Base-by-base conservation (phyloP, 2,329 filamentous ascomycete genomes). In the Neodidymelliopsis sp. region DNA sequence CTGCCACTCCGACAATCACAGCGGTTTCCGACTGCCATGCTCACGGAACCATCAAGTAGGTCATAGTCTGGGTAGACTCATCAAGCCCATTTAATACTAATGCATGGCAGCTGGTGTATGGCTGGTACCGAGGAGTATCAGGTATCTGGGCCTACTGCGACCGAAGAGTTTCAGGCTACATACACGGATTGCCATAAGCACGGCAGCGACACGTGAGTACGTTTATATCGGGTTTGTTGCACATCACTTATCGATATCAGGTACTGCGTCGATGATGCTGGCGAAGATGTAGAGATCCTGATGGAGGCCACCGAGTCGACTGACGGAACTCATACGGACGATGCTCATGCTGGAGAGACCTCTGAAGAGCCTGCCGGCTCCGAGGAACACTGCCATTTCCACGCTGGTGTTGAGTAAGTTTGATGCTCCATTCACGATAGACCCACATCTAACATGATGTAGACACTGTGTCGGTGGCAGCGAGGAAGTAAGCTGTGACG, bases 361-460 rank as follows among this genome's bases (percentile, higher is more conserved):
- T 18, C 33, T 8, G 60, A 60, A 19, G 51, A 61, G 23, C 45
- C 62, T 47, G 63, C 47, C 44, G 61, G 39, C 8, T 46, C 50
- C 25, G 60, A 36, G 20, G 56, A 38, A 60, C 66, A 52, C 59
- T 90, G 87, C 59, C 88, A 91, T 64, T 89, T 87, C 70, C 88
- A 91, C 59, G 87, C 87, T 8, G 87, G 87, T 27, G 84, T 91
- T 16, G 85, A 90, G 86, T 89, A 75, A 72, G 84, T 74, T 47
- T 2, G n/a, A 9, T 25, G 9, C 15, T 19, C 11, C 6, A 8
- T 4, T 3, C 8, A 15, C 12, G 7, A 27, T 4, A 35, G 53
- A 51, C 37, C 24, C 15, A 19, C 37, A 48, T 11, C 42, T 74
- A 62, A 60, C 70, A 79, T 19, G 57, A 51, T 25, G 9, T 49